phyloP scores from a whole-genome alignment of 176 grass and related monocot species.

The Musa schizocarpa region DNA sequence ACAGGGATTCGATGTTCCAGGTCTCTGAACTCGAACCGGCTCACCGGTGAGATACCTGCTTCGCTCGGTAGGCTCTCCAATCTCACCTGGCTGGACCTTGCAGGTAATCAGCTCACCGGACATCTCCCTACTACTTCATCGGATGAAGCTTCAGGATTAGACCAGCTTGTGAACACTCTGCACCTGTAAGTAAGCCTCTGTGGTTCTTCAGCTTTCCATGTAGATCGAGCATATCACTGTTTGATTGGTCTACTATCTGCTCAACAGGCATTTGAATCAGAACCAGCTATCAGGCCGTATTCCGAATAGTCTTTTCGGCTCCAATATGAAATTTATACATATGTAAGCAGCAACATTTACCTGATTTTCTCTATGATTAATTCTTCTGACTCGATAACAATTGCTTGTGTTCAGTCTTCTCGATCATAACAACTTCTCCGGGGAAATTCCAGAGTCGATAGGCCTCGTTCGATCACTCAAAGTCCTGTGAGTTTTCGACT shows the following conservation, averaged over 20 bases:
- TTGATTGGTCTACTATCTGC: conserved; percentile 7
- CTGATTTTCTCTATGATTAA: conserved; percentile 1
- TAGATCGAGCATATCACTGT: background rate
- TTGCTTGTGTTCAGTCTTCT: conserved; percentile 47
- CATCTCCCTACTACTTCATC: conserved; percentile 51
- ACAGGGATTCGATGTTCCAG: conserved; percentile 23
- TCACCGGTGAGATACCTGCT: conserved; percentile 72
- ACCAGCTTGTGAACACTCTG: conserved; percentile 55
- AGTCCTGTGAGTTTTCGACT: conserved; percentile 50
- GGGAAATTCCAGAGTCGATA: conserved; percentile 64
- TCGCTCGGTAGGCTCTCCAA: conserved; percentile 69
- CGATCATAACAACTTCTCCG: conserved; percentile 70
- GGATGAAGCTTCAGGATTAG: conserved; percentile 42
- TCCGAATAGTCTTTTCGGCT: conserved; percentile 67
- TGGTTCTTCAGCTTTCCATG: background rate
- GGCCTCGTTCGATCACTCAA: conserved; percentile 56
- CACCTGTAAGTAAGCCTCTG: conserved; percentile 87
- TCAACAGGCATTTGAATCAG: conserved; percentile 76
- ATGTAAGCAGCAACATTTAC: conserved; percentile 42
- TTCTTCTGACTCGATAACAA: background rate
- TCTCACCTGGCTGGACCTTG: conserved; percentile 80
- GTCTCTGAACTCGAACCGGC: conserved; percentile 71
- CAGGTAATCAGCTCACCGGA: conserved; percentile 66
- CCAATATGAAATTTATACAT: conserved; percentile 72
- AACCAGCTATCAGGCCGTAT: conserved; percentile 82